Base-by-base conservation (phyloP, 108 stramenopile species). In the Chaetoceros muelleri region DNA sequence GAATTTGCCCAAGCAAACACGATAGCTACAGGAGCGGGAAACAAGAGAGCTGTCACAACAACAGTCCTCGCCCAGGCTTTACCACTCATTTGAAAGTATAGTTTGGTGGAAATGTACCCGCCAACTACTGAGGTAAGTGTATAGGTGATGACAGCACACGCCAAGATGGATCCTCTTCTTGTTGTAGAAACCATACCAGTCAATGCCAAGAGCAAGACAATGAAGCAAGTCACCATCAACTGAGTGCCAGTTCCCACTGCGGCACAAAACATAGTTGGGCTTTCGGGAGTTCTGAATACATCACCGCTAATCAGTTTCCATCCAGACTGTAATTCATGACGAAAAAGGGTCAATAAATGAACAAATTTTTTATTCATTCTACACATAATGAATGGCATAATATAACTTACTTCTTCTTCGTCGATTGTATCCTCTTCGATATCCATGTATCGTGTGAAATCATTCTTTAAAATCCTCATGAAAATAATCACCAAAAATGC, bases 291-390 rank as follows among this genome's bases (percentile, higher is more conserved):
- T 25, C 97, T 95, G 64, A 99, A 99, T 22, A 98, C 98, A 58
- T 98, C 96, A 0, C 94, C 96, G 61, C 97, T 94, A 61, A 99
- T 87, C 10, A 97, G 79, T 62, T 99, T 99, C 98, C 98, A 99
- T 24, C 96, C 96, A 3, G 93, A 89, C 77, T 87, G 51, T 30
- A 16, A 21, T 44, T n/a, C n/a, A n/a, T n/a, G 22, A 50, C 13
- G 53, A 24, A 45, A 55, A 26, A 7, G 55, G 24, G 16, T 29
- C 25, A 23, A 23, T 50, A 57, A 23, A 55, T 8, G 40, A 30
- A 18, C 53, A 7, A 46, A 44, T 5, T 25, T 40, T 21, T 56
- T 40, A 64, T 40, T 50, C 18, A 27, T 26, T 8, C 47, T 40
- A 24, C 20, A 52, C 28, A 24, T 19, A 31, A 20, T 53, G 55